Base-by-base conservation (phyloP, 176 grass and related monocot species). In the Aegilops sharonensis region DNA sequence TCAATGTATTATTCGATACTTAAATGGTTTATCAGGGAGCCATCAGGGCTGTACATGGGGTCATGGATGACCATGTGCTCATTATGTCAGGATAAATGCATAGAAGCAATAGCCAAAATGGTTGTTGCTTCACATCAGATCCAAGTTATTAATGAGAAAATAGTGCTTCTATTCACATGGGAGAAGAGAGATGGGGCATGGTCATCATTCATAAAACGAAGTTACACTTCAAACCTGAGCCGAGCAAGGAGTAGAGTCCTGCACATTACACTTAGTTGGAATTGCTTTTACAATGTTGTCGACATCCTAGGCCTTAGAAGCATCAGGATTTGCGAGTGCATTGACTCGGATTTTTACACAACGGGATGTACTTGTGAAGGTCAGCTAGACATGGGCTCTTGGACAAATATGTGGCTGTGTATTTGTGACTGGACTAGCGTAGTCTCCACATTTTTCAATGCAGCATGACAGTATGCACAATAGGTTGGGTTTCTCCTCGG, bases 311-410 rank as follows among this genome's bases (percentile, higher is more conserved):
- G 54, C 15, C 18, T 21, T 20, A 18, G 54, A 57, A 8, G 54
- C 54, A 57, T 57, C 54, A 57, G 2, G 6, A 57, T 57, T 57
- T 57, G 6, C 6, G 0, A 20, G 5, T 6, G 52, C 17, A 57
- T 1, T 6, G 2, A 57, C 17, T 57, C 2, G 0, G 18, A 8
- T 21, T 57, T 20, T 17, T 20, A 8, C 18, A 57, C 54, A 57
- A 56, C 52, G 0, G 0, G 14, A 52, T 52, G 13, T 0, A 0
- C 0, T 52, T 52, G 13, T 1, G 4, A 50, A 1, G 4, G 12
- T 50, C 47, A 50, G 4, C 47, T 15, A 50, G 43, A 13, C 3
- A 47, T 47, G 43, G 3, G 13, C 11, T 1, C 4, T 50, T 50
- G 47, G 1, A 15, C 13, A 50, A 50, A 50, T 5, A 2, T 50